These are phyloP conservation scores for Parasitella parasitica DNA, from an alignment of 371 early-diverging fungal species.

Conservation along the genomic window DNA sequence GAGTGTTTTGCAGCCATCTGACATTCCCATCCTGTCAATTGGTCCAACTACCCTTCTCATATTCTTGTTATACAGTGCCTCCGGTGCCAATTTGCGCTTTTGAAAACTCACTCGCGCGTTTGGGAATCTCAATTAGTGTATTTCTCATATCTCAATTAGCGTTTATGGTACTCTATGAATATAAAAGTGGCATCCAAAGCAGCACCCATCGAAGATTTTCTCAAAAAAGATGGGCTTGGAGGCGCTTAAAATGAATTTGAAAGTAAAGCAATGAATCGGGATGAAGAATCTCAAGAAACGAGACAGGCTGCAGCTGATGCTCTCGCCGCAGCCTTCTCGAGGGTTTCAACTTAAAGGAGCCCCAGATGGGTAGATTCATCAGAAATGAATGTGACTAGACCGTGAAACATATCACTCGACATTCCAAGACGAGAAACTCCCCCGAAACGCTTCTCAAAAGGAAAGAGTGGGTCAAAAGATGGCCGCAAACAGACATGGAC, in stretches of 20 bases:
- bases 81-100: neutral
- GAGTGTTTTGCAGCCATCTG: too few relatives aligned
- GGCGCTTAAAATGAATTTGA: too few relatives aligned
- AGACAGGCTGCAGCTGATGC: constrained; percentile 10
- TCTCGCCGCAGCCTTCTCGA: constrained; percentile 5
- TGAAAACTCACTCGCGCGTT: neutral
- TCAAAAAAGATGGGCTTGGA: neutral
- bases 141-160: neutral
- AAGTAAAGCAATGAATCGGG: too few relatives aligned
- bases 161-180: neutral
- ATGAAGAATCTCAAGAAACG: constrained; percentile 10
- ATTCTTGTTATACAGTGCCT: constrained; percentile 3
- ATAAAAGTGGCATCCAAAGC: neutral
- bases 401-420: constrained; percentile 5
- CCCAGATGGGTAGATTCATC: constrained; percentile 7
- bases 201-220: neutral
- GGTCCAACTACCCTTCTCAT: too few relatives aligned
- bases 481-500: constrained; percentile 10
- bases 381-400: constrained; percentile 12
- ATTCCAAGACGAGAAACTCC: constrained; percentile 2
- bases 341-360: neutral
- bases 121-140: too few relatives aligned
- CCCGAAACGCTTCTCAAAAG: neutral
- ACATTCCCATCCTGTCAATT: too few relatives aligned
- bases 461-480: constrained; percentile 6